Evolutionary conservation across 78 protist species (phyloP), one percentile per base, ranked within the genome.

Genomic region (slime mould (Dictyostelium discoideum)): DNA sequence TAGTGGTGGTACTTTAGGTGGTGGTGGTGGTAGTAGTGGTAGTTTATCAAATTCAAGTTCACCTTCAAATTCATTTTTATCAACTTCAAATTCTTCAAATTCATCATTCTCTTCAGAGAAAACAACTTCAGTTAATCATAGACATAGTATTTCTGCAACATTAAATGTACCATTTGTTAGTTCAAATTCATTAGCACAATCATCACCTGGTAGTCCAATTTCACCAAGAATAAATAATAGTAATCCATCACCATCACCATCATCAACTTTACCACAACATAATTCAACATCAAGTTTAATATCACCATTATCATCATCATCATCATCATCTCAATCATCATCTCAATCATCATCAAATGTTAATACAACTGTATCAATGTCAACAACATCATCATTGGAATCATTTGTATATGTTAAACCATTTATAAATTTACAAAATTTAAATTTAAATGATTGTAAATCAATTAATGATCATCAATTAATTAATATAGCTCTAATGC

Each of bases 371-470:
- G 26, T 74, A 37, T 74, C 81, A 74, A 37, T 74, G 40, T 54
- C 89, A 60, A 18, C 60, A 24, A 26, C 95, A 73, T 48, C 89
- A 32, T 54, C 48, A 29, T 11, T 60, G 1, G 65, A 82, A 9
- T 11, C 65, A n/a, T 46, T 57, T 0, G 5, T 32, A 40, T 60
- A 60, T 60, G 39, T 10, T 10, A 80, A 79, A 26, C 95, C 95
- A 82, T 54, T 90, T 44, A 57, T 60, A 37, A 72, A 72, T 29
- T 29, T 90, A 6, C 95, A 90, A 40, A 90, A n/a, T n/a, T 46
- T 90, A 69, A 90, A 90, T 77, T 20, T 90, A 3, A 90, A 67
- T 60, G 86, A 90, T 7, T 90, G 95, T 50, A 82, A 29, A 82
- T 20, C 85, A 4, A 72, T 90, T 40, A 90, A 80, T 18, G 95